Evolutionary conservation across 306 rosid genomes (phyloP).

Genomic region (Fragaria vesca): DNA sequence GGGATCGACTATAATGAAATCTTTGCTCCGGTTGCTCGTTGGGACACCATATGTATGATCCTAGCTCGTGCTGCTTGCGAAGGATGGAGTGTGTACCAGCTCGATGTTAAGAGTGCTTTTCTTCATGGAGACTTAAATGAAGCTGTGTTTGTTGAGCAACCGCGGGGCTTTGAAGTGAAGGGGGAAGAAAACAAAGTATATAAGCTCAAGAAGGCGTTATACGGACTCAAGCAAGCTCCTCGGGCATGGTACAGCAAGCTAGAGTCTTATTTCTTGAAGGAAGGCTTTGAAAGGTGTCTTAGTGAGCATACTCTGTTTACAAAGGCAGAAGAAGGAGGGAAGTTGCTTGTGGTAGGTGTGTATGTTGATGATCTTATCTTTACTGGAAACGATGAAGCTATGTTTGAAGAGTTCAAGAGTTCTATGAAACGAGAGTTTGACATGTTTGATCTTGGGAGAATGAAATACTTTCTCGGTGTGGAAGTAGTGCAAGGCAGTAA

Average conservation of each 20-base stretch:
- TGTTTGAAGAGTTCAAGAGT: background rate
- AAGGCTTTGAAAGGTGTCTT: no score
- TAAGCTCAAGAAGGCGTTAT: no score
- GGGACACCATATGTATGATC: no score
- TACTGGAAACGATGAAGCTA: background rate
- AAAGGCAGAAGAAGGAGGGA: background rate
- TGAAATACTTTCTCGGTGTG: background rate
- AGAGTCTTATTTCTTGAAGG: no score
- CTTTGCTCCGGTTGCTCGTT: no score
- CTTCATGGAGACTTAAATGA: background rate
- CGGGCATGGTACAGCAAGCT: background rate
- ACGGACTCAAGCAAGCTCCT: background rate
- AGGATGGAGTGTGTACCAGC: no score
- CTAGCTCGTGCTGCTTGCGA: no score
- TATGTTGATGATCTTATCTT: background rate
- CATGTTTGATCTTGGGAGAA: no score
- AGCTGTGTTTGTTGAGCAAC: background rate
- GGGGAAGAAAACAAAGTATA: background rate
- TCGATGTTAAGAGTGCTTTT: background rate
- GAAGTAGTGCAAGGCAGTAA: background rate
- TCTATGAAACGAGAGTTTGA: background rate
- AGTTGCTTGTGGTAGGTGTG: no score
- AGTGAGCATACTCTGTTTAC: background rate
- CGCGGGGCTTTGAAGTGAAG: no score
- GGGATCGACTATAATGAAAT: no score